These are phyloP conservation scores for Moniliella sp. DNA, from an alignment of 1,284 basidiomycete genomes.

Conservation along the genomic window DNA sequence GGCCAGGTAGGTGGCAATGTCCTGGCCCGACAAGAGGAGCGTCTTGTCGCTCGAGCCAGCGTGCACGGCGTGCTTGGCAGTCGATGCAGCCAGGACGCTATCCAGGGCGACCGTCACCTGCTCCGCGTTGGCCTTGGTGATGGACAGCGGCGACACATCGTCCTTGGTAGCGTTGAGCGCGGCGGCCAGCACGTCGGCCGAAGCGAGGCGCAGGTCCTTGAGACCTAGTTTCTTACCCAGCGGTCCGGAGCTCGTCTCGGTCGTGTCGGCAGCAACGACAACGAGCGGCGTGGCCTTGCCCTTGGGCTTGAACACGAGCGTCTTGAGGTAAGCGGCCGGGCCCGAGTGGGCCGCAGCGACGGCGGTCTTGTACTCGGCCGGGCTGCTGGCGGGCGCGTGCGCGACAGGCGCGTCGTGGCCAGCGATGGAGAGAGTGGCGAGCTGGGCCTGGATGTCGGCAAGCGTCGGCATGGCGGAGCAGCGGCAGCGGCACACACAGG, in stretches of 20 bases:
- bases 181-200: slow-evolving; percentile 62
- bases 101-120: slow-evolving; percentile 19
- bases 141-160: slow-evolving; percentile 38
- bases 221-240: slow-evolving; percentile 63
- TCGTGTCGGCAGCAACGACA: slow-evolving; percentile 60
- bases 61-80: slow-evolving; percentile 18
- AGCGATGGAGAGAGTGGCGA: slow-evolving; percentile 14
- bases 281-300: slow-evolving; percentile 65
- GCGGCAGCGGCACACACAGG: too few species aligned
- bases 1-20: slow-evolving; percentile 19
- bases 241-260: slow-evolving; percentile 50
- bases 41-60: slow-evolving; percentile 22
- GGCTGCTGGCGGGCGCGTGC: slow-evolving; percentile 15
- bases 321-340: slow-evolving; percentile 41
- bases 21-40: slow-evolving; percentile 21
- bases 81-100: slow-evolving; percentile 12
- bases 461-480: not conserved
- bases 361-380: slow-evolving; percentile 13
- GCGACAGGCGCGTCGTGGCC: slow-evolving; percentile 14
- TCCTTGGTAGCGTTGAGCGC: slow-evolving; percentile 68
- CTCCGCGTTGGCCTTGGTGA: slow-evolving; percentile 16
- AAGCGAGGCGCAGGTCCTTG: slow-evolving; percentile 72
- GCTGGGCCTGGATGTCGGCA: slow-evolving; percentile 3
- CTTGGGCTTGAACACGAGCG: slow-evolving; percentile 70
- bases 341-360: slow-evolving; percentile 5